A percentile compares a stretch with the other conserved stretches of the same genome.
Conservation (phyloP, 768 basidiomycete species). For the Lactarius vividus region DNA sequence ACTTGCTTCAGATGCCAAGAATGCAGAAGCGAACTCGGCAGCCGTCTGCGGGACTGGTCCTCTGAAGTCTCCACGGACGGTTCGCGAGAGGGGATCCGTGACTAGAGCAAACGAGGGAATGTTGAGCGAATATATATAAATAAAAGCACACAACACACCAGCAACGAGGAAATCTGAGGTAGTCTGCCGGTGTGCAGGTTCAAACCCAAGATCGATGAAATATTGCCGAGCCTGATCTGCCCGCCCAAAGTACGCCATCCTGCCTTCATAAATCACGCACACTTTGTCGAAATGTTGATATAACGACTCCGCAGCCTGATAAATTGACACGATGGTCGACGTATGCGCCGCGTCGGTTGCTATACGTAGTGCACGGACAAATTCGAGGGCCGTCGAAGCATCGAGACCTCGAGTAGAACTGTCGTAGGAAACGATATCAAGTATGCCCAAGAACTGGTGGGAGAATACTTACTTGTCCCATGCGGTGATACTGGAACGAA, state of each 20-base stretch:
- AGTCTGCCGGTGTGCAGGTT: slow-evolving; percentile 76
- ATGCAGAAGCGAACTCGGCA: slow-evolving; percentile 48
- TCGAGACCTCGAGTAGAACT: slow-evolving; percentile 80
- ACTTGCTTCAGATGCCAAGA: slow-evolving; percentile 39
- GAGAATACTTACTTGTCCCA: background rate
- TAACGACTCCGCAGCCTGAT: slow-evolving; percentile 74
- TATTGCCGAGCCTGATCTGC: slow-evolving; percentile 71
- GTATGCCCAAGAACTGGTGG: background rate
- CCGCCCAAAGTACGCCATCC: slow-evolving; percentile 79
- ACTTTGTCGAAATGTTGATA: slow-evolving; percentile 86
- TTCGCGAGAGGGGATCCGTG: slow-evolving; percentile 61
- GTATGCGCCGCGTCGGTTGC: slow-evolving; percentile 65
- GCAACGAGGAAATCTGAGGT: slow-evolving; percentile 74
- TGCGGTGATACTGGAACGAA: background rate
- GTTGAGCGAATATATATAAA: background rate
- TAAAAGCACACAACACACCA: slow-evolving; percentile 28
- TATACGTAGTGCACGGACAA: slow-evolving; percentile 70
- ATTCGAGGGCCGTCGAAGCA: slow-evolving; percentile 87
- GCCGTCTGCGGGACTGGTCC: slow-evolving; percentile 49
- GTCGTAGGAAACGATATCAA: slow-evolving; percentile 50
- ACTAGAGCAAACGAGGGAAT: slow-evolving; percentile 37
- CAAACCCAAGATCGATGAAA: slow-evolving; percentile 74
- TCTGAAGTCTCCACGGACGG: slow-evolving; percentile 42
- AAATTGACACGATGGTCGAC: slow-evolving; percentile 7
- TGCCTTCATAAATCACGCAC: slow-evolving; percentile 76